Conservation (phyloP, 805 yeast species). For the Torulaspora franciscae region DNA sequence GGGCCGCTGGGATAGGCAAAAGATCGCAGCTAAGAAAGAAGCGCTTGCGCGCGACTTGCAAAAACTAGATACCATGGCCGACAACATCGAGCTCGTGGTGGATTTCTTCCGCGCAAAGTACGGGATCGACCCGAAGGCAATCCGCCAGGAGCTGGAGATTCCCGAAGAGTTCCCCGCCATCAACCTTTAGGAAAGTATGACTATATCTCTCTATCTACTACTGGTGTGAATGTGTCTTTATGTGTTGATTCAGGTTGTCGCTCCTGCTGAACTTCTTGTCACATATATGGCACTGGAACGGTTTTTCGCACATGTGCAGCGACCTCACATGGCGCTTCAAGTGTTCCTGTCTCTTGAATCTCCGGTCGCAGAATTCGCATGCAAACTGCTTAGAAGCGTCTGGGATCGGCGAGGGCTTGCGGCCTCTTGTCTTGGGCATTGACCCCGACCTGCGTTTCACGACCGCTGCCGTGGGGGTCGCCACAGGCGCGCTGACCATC, state of each 20-base stretch:
- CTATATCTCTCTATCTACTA: slow-evolving; percentile 1
- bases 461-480: slow-evolving; percentile 4
- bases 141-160: slow-evolving; percentile 40
- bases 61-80: slow-evolving; percentile 27
- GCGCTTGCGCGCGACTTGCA: slow-evolving; percentile 7
- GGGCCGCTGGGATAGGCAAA: slow-evolving; percentile 24
- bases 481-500: background rate
- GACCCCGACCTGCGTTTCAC: slow-evolving; percentile 19
- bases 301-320: slow-evolving; percentile 68
- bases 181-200: slow-evolving; percentile 2
- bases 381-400: slow-evolving; percentile 55
- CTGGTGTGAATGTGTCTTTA: slow-evolving; percentile 47
- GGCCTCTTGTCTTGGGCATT: slow-evolving; percentile 50
- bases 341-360: slow-evolving; percentile 73
- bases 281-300: slow-evolving; percentile 58
- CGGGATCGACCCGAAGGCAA: slow-evolving; percentile 29
- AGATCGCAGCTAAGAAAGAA: slow-evolving; percentile 11
- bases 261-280: slow-evolving; percentile 60
- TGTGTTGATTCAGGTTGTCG: slow-evolving; percentile 63
- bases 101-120: slow-evolving; percentile 35
- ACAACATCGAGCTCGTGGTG: slow-evolving; percentile 42
- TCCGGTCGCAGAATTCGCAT: slow-evolving; percentile 59
- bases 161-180: slow-evolving; percentile 33
- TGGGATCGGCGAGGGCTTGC: slow-evolving; percentile 58
- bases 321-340: slow-evolving; percentile 69